Evolutionary conservation across 495 filamentous ascomycete genomes (phyloP).

Genomic region (Penicillium paradoxum): DNA sequence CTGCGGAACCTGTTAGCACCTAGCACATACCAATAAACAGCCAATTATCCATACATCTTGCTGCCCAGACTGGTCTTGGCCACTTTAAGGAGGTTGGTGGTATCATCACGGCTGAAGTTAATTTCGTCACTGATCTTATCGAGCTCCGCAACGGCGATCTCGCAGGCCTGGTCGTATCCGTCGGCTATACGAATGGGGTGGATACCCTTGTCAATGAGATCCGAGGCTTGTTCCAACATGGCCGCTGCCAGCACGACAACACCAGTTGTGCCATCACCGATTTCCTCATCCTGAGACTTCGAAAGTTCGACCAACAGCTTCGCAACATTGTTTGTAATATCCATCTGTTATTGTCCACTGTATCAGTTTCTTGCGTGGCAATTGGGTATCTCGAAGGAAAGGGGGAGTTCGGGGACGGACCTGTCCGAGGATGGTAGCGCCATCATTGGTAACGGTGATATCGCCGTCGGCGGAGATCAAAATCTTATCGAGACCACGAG

Average conservation of each 20-base stretch:
- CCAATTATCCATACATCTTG: slow-evolving; percentile 63
- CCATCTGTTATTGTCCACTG: slow-evolving; percentile 59
- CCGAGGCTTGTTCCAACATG: slow-evolving; percentile 93
- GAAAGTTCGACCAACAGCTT: slow-evolving; percentile 97
- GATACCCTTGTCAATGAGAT: slow-evolving; percentile 98
- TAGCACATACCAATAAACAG: neutral
- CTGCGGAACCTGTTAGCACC: slow-evolving; percentile 32
- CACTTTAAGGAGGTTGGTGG: slow-evolving; percentile 81
- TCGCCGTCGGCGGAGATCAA: slow-evolving; percentile 98
- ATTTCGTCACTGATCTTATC: slow-evolving; percentile 91
- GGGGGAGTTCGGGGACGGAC: slow-evolving; percentile 35
- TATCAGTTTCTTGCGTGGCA: slow-evolving; percentile 16
- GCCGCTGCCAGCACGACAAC: slow-evolving; percentile 96
- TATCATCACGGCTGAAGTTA: slow-evolving; percentile 71
- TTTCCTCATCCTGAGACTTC: slow-evolving; percentile 98
- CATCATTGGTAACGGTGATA: slow-evolving; percentile 99
- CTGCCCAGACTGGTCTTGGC: slow-evolving; percentile 94
- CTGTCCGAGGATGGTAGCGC: slow-evolving; percentile 91
- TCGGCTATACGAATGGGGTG: slow-evolving; percentile 98
- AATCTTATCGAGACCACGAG: slow-evolving; percentile 97
- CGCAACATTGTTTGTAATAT: slow-evolving; percentile 97
- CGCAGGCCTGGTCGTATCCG: slow-evolving; percentile 94
- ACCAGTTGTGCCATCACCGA: slow-evolving; percentile 96
- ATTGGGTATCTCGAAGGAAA: neutral
- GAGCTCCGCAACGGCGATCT: slow-evolving; percentile 87